Conservation (phyloP, 345 rosid genomes). For the Eucalyptus viminalis region DNA sequence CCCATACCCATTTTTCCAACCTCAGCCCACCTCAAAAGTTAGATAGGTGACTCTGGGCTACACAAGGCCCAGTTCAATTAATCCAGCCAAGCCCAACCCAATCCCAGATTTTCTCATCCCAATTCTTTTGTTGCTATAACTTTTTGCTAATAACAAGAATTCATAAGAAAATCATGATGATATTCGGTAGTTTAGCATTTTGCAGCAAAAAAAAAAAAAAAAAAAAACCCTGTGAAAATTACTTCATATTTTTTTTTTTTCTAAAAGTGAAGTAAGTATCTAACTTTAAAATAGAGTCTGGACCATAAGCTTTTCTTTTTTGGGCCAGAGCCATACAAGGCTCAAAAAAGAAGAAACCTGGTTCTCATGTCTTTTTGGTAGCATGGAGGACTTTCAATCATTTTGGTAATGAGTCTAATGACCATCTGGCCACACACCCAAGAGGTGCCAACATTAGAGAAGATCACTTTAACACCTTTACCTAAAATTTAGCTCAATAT, state of each 20-base stretch:
- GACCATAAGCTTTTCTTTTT: not conserved
- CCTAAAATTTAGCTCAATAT: not conserved
- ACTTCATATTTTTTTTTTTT: not conserved
- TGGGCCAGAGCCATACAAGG: not conserved
- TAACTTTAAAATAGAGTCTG: not conserved
- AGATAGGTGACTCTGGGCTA: not conserved
- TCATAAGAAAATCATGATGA: not conserved
- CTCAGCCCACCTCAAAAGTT: not conserved
- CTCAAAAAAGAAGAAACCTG: not conserved
- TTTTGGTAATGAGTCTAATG: not conserved
- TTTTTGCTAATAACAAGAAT: not conserved
- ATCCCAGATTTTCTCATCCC: not conserved
- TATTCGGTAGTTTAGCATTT: not conserved
- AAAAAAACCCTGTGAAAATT: not conserved
- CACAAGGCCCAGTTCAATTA: not conserved
- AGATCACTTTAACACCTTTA: not conserved
- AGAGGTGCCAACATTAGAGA: not conserved
- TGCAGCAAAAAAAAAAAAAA: not conserved
- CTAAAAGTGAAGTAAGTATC: not conserved
- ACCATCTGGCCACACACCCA: not conserved
- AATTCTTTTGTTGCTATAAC: not conserved
- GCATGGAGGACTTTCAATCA: not conserved
- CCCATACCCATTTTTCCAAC: not conserved
- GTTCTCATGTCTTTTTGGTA: not conserved
- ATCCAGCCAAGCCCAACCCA: not conserved